Base-by-base conservation (phyloP, 225 moss, liverwort and hornwort genomes). In the Marchantia paleacea region DNA sequence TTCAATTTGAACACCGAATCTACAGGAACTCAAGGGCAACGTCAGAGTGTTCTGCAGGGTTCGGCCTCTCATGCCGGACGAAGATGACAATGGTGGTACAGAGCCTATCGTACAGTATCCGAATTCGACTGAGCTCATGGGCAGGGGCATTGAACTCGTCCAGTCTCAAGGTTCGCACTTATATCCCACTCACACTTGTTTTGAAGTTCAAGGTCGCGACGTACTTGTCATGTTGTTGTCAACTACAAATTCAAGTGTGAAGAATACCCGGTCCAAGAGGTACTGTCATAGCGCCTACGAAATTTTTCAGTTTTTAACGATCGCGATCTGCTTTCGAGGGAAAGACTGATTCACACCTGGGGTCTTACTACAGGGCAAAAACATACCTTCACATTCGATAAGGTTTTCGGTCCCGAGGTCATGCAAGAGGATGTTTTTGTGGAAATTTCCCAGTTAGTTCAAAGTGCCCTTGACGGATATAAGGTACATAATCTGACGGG, bases 1-100 rank as follows among this genome's bases (percentile, higher is more conserved):
- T 2, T 39, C 19, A 18, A 69, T 0, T 19, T 12, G 29, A 30
- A 22, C 8, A 29, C 29, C 19, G 19, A 52, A 51, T 22, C 28
- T 81, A 64, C 93, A 97, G 97, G 97, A 97, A 80, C 88, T 97
- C 53, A 97, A 97, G 76, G 97, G 97, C 12, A 97, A 97, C 39
- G 94, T 97, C 49, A 87, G 97, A 70, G 97, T 97, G 6, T 97
- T 97, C 80, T 97, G 97, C 80, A 91, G 97, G 84, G 97, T 97
- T 18, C 91, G 97, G 14, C 97, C 97, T 64, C 78, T 95, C 25
- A 83, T 97, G 88, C 81, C 86, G 6, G 94, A 97, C 6, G 93
- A 93, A 52, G 93, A 95, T 64, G 95, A 95, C 13, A 79, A 62
- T 22, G 81, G 76, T 12, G 61, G 76, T 5, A 66, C 85, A 29